Conservation (phyloP, 176 grass and related monocot species). For the Cymbopogon citratus region DNA sequence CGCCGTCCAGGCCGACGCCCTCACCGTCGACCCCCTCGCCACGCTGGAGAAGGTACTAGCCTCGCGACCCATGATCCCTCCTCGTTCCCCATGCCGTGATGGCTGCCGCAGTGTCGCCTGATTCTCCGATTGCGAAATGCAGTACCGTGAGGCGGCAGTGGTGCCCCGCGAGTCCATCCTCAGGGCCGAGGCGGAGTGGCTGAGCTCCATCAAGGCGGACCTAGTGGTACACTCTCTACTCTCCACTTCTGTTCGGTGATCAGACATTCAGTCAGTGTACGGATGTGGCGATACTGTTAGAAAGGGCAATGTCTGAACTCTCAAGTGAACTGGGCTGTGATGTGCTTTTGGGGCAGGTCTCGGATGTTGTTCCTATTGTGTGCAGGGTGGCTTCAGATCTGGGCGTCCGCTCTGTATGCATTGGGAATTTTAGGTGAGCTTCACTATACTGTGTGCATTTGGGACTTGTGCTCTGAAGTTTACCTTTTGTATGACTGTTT, state of each 20-base stretch:
- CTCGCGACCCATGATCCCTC: background rate
- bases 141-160: slow-evolving; percentile 89
- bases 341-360: slow-evolving; percentile 39
- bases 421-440: slow-evolving; percentile 80
- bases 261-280: background rate
- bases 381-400: slow-evolving; percentile 70
- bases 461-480: background rate
- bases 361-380: slow-evolving; percentile 81
- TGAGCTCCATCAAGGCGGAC: slow-evolving; percentile 70
- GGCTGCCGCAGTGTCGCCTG: background rate
- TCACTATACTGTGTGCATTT: background rate
- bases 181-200: slow-evolving; percentile 73
- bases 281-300: too few species aligned
- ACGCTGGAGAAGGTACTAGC: slow-evolving; percentile 67
- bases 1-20: slow-evolving; percentile 87
- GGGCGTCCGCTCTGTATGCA: slow-evolving; percentile 59
- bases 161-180: slow-evolving; percentile 78
- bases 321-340: background rate
- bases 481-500: slow-evolving; percentile 8
- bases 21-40: slow-evolving; percentile 80
- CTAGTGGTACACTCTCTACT: slow-evolving; percentile 48
- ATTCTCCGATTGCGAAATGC: slow-evolving; percentile 19
- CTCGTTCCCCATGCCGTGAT: background rate
- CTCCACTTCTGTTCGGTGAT: background rate
- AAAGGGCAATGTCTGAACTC: background rate